These are phyloP conservation scores for Trichoderma atrobrunneum DNA, from an alignment of 2,329 filamentous ascomycete species.

Conservation along the genomic window DNA sequence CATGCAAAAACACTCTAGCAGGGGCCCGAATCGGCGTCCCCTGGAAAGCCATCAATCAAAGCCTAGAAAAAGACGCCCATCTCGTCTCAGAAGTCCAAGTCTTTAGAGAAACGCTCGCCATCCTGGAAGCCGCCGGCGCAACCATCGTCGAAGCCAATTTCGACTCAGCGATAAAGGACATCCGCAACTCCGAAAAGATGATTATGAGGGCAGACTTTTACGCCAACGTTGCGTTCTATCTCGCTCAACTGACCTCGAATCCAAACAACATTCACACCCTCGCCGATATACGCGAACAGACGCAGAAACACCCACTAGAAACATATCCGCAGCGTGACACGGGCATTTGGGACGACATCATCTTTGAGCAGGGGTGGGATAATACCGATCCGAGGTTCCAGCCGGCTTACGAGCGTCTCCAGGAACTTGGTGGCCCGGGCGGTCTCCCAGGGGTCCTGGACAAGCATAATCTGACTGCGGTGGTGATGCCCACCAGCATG, in stretches of 20 bases:
- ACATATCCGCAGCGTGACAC: conserved; percentile 63
- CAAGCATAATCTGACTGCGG: conserved; percentile 54
- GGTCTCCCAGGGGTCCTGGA: conserved; percentile 59
- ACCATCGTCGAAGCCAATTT: conserved; percentile 55
- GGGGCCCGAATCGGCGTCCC: conserved; percentile 63
- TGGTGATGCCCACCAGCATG: conserved; percentile 54
- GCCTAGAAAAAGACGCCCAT: conserved; percentile 15
- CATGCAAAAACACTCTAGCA: conserved; percentile 53
- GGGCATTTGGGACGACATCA: conserved; percentile 50
- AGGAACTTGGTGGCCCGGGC: conserved; percentile 54
- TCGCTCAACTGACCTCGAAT: conserved; percentile 55
- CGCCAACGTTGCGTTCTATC: conserved; percentile 53
- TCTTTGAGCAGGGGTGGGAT: conserved; percentile 46
- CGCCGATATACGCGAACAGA: conserved; percentile 53
- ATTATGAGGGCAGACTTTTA: conserved; percentile 61
- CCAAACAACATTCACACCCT: conserved; percentile 50
- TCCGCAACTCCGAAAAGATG: conserved; percentile 22
- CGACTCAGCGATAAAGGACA: neutral
- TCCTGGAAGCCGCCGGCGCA: conserved; percentile 55
- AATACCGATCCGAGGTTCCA: conserved; percentile 58
- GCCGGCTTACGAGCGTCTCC: conserved; percentile 43
- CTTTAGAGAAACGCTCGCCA: conserved; percentile 51
- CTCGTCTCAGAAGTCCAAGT: conserved; percentile 38
- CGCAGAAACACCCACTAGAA: conserved; percentile 50
- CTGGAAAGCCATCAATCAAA: conserved; percentile 51